Evolutionary conservation across 495 filamentous ascomycete species (phyloP).

Genomic region (Hypoxylon intermedium): DNA sequence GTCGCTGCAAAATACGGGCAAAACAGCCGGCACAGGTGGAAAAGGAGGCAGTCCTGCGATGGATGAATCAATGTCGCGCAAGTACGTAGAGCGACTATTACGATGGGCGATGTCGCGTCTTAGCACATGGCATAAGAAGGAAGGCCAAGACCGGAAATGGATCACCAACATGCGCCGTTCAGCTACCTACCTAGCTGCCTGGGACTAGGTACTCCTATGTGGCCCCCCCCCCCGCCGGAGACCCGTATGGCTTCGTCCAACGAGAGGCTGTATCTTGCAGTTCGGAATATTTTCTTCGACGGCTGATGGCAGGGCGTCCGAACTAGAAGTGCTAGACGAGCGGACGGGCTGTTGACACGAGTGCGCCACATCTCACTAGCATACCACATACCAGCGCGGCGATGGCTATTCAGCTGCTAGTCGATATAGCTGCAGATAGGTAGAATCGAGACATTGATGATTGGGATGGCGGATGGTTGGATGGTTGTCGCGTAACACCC

Average conservation of each 20-base stretch:
- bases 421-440: too few species aligned
- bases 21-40: conserved; percentile 11
- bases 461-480: too few species aligned
- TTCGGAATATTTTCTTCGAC: conserved; percentile 34
- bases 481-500: conserved; percentile 32
- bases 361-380: conserved; percentile 17
- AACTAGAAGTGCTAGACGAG: conserved; percentile 18
- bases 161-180: conserved; percentile 13
- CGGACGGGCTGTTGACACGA: conserved; percentile 33
- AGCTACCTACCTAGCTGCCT: conserved; percentile 16
- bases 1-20: conserved; percentile 10
- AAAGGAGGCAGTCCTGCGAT: not conserved
- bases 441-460: too few species aligned
- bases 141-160: too few species aligned
- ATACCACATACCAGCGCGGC: not conserved
- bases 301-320: conserved; percentile 34
- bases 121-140: too few species aligned
- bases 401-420: not conserved
- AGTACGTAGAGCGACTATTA: too few species aligned
- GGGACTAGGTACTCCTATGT: not conserved
- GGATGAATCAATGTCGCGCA: too few species aligned
- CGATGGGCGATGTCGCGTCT: conserved; percentile 2
- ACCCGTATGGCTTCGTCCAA: conserved; percentile 33
- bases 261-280: conserved; percentile 20
- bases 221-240: conserved; percentile 18